phyloP scores from a whole-genome alignment of 306 rosid genomes.

The Trichosanthes cucumerina region DNA sequence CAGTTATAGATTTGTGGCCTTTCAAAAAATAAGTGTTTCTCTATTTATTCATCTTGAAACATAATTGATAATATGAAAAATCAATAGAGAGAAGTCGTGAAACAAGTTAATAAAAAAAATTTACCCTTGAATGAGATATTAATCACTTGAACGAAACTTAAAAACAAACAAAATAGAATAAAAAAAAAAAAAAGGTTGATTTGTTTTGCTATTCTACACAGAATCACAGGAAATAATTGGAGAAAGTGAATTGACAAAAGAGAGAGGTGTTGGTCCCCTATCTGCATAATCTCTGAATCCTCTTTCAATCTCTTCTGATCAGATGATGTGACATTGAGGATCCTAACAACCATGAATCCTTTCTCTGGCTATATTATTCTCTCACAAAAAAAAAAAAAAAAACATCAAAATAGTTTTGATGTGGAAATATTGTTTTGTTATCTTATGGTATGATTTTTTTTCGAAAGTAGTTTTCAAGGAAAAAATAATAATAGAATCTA shows the following conservation, averaged over 20 bases:
- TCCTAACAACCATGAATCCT: not conserved
- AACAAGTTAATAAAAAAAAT: too few relatives aligned
- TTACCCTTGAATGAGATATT: too few relatives aligned
- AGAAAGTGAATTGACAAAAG: not conserved
- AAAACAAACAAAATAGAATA: not conserved
- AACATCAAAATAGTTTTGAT: not conserved
- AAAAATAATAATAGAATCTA: not conserved
- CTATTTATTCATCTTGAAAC: too few relatives aligned
- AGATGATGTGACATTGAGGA: slow-evolving; percentile 1
- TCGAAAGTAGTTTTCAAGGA: not conserved
- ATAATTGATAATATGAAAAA: too few relatives aligned
- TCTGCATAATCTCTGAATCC: not conserved
- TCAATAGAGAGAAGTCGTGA: too few relatives aligned
- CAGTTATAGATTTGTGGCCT: too few relatives aligned
- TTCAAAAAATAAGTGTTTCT: too few relatives aligned
- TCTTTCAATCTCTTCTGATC: not conserved
- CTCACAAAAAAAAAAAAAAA: not conserved
- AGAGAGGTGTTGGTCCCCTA: not conserved
- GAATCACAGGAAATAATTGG: not conserved
- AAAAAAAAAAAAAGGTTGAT: not conserved
- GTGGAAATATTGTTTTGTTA: not conserved
- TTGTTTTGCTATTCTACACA: not conserved
- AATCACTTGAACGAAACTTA: not conserved
- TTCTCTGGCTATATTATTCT: not conserved
- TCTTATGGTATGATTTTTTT: not conserved